Conservation (phyloP, 2,329 filamentous ascomycete genomes). For the Beauveria sp. region DNA sequence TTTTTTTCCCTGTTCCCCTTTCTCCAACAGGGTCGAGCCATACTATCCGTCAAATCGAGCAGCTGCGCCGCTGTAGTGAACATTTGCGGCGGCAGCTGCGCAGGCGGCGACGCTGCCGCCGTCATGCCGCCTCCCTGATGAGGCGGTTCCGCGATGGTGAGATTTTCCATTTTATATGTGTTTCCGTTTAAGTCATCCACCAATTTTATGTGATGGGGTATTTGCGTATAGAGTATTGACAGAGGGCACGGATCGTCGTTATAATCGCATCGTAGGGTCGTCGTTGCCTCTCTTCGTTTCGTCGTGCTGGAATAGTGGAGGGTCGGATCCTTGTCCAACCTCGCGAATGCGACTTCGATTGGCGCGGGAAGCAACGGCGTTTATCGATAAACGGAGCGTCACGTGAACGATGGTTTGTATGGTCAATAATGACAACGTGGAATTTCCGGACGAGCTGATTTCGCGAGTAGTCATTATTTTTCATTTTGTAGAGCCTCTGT, state of each 20-base stretch:
- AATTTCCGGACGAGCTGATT: not conserved
- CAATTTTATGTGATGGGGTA: no score
- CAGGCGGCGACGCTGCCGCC: conserved; percentile 35
- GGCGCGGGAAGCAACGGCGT: not conserved
- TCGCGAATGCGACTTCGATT: not conserved
- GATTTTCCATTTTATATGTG: conserved; percentile 39
- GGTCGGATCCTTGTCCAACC: not conserved
- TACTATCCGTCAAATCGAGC: conserved; percentile 95
- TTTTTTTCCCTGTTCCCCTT: not conserved
- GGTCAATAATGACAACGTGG: not conserved
- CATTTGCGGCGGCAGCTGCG: conserved; percentile 84
- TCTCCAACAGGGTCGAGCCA: conserved; percentile 26
- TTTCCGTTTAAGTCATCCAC: no score
- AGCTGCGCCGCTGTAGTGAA: conserved; percentile 96
- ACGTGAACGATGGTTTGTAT: not conserved
- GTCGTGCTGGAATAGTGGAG: not conserved
- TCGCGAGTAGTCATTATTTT: not conserved
- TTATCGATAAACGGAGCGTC: conserved; percentile 3
- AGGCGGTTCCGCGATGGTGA: conserved; percentile 42
- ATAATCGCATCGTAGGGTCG: conserved; percentile 4
- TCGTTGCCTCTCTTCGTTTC: not conserved
- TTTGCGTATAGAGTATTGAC: not conserved
- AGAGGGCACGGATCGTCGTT: not conserved
- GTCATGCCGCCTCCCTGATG: conserved; percentile 25
- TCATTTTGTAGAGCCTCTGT: no score